These are phyloP conservation scores for Raffaelea ambrosiae DNA, from an alignment of 2,329 filamentous ascomycete genomes.

Conservation along the genomic window DNA sequence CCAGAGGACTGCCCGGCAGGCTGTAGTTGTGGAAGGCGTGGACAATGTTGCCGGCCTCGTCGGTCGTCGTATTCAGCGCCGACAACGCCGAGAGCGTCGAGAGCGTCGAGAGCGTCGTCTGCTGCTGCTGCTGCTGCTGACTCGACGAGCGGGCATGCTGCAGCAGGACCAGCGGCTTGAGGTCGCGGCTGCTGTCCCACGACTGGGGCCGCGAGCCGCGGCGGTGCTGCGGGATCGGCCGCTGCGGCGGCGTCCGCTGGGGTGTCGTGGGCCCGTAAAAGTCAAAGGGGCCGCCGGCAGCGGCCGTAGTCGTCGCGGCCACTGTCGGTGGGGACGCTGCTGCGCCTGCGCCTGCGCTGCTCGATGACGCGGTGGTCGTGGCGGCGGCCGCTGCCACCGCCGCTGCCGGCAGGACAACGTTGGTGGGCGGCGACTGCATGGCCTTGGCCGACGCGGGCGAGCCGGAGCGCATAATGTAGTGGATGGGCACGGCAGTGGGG, in stretches of 20 bases:
- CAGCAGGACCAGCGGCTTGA: slow-evolving; percentile 75
- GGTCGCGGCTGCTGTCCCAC: slow-evolving; percentile 59
- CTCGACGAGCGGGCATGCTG: slow-evolving; percentile 42
- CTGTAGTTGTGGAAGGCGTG: slow-evolving; percentile 12
- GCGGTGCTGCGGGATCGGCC: no score
- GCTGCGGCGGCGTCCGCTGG: slow-evolving; percentile 20
- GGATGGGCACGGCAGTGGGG: slow-evolving; percentile 49
- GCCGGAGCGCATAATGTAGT: slow-evolving; percentile 40
- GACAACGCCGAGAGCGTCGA: no score
- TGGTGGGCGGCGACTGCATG: neutral
- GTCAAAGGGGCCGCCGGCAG: neutral
- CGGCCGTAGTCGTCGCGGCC: neutral
- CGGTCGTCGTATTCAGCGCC: no score
- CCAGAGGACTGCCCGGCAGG: slow-evolving; percentile 39
- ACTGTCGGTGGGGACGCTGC: neutral
- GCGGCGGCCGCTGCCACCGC: neutral
- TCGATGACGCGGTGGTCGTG: neutral
- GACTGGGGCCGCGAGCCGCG: slow-evolving; percentile 44
- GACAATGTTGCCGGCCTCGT: no score
- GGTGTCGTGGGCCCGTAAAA: slow-evolving; percentile 15
- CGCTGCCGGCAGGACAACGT: neutral
- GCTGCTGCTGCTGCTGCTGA: slow-evolving; percentile 19
- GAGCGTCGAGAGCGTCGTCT: no score
- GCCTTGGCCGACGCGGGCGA: slow-evolving; percentile 31
- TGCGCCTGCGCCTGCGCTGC: neutral